Conservation (phyloP, 805 yeast species). For the Saccharomycopsis fermentans region DNA sequence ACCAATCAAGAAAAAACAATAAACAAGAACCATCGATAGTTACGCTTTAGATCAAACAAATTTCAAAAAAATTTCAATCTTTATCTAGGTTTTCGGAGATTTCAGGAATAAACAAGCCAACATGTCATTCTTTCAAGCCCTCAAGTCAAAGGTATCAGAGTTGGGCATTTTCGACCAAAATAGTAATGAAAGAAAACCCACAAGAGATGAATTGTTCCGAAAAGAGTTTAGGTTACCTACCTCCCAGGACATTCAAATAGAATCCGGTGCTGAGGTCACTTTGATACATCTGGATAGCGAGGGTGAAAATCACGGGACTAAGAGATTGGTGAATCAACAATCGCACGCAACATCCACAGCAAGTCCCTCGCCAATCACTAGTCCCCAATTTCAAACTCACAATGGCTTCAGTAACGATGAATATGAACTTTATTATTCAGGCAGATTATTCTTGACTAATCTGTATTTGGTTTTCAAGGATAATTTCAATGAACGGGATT, state of each 20-base stretch:
- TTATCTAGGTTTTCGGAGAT: no score
- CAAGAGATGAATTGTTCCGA: constrained; percentile 64
- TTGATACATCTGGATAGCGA: constrained; percentile 1
- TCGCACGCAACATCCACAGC: neutral
- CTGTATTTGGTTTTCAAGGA: constrained; percentile 71
- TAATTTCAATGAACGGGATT: constrained; percentile 54
- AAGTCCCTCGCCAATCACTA: constrained; percentile 1
- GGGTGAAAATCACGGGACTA: neutral
- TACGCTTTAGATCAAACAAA: no score
- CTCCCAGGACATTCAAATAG: constrained; percentile 53
- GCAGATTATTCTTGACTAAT: constrained; percentile 63
- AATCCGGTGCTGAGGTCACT: constrained; percentile 55
- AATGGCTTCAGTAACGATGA: neutral
- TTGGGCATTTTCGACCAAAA: constrained; percentile 15
- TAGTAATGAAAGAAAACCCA: constrained; percentile 29
- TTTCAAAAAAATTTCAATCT: no score
- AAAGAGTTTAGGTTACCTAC: constrained; percentile 61
- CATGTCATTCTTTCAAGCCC: constrained; percentile 17
- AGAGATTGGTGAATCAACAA: constrained; percentile 3
- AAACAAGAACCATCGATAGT: no score
- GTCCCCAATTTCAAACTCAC: constrained; percentile 2
- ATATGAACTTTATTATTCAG: constrained; percentile 34
- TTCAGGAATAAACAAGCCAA: neutral
- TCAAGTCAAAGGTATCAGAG: constrained; percentile 16
- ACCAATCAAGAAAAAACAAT: neutral